These are phyloP conservation scores for Letharia lupina DNA, from an alignment of 495 filamentous ascomycete species.

Conservation along the genomic window DNA sequence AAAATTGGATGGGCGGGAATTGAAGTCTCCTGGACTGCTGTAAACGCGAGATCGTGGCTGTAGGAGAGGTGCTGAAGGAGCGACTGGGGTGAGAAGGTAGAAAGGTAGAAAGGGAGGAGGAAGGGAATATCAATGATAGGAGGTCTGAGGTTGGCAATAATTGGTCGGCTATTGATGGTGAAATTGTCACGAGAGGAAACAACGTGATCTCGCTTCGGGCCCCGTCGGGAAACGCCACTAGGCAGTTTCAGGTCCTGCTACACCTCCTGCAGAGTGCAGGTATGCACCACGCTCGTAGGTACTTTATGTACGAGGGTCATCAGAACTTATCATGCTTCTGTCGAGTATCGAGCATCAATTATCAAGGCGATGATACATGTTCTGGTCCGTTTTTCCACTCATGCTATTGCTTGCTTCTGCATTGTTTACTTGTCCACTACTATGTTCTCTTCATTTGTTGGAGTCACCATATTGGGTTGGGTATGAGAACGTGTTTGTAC, in stretches of 20 bases:
- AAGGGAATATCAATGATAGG: constrained; percentile 15
- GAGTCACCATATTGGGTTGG: not conserved
- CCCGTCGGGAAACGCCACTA: not conserved
- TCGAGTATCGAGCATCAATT: not conserved
- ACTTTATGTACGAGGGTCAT: not conserved
- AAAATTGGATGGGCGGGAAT: not conserved
- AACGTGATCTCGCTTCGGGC: constrained; percentile 1
- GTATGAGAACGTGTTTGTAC: not conserved
- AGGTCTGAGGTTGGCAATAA: constrained; percentile 10
- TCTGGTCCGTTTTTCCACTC: not conserved
- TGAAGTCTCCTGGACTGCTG: constrained; percentile 15
- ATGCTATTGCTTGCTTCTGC: not conserved
- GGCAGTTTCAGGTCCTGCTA: not conserved
- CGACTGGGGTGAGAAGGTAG: constrained; percentile 24
- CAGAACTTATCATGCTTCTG: too few relatives aligned
- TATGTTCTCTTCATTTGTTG: not conserved
- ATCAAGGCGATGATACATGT: not conserved
- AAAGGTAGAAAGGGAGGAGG: constrained; percentile 17
- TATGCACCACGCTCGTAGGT: not conserved
- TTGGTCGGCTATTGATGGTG: constrained; percentile 6
- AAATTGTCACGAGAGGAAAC: constrained; percentile 8
- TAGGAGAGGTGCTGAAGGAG: constrained; percentile 19
- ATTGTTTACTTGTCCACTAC: not conserved
- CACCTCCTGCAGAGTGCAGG: not conserved
- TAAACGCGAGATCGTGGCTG: not conserved